Conservation (phyloP, 257 asterid genomes). For the Rehmannia glutinosa region DNA sequence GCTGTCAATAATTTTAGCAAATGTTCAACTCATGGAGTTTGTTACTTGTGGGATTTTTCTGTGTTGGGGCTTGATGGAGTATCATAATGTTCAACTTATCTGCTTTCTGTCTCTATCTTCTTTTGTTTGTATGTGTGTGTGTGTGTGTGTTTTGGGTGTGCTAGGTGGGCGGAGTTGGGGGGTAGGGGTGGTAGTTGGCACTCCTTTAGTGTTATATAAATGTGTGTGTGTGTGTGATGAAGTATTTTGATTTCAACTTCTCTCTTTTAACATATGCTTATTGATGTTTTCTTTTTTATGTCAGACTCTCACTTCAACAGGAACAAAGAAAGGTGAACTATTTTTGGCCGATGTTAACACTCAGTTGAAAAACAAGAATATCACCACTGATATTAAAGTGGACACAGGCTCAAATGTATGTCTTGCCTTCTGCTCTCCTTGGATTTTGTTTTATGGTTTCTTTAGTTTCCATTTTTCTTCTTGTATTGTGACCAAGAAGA, state of each 20-base stretch:
- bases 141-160: no score
- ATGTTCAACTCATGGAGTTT: neutral
- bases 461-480: neutral
- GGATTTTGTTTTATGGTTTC: neutral
- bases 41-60: neutral
- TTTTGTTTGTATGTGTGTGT: no score
- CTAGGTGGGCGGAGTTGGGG: no score
- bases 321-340: conserved; percentile 59
- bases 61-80: neutral
- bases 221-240: neutral
- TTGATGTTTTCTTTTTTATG: neutral
- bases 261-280: neutral
- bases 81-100: no score
- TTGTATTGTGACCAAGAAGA: neutral
- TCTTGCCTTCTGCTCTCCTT: neutral
- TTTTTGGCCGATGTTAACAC: conserved; percentile 64
- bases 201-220: neutral
- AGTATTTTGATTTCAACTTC: neutral
- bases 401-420: conserved; percentile 57
- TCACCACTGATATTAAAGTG: conserved; percentile 60
- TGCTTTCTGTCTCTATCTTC: no score
- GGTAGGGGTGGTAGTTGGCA: no score
- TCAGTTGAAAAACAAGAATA: conserved; percentile 55
- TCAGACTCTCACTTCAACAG: conserved; percentile 52
- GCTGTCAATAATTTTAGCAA: neutral